Percentiles rank a stretch among this genome's conserved stretches.
Evolutionary conservation across 139 green algal genomes (phyloP).

Genomic region (Chlorella sorokiniana): DNA sequence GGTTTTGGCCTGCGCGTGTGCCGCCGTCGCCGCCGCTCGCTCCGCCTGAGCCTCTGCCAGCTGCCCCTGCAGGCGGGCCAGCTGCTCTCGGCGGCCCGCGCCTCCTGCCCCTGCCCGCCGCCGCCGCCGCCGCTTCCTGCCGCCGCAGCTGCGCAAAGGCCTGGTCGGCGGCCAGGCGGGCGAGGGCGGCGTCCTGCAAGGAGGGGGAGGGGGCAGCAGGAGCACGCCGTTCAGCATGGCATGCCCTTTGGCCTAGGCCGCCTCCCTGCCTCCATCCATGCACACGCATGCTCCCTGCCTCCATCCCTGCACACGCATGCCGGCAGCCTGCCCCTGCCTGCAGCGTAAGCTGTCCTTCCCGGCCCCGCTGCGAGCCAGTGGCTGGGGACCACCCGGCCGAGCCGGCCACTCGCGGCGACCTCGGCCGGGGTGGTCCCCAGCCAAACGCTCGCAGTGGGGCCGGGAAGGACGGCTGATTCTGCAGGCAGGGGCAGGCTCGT

Average conservation of each 20-base stretch:
- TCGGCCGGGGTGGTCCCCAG: too few species aligned
- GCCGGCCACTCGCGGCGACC: too few species aligned
- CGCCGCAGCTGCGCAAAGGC: neutral
- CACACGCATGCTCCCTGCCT: too few species aligned
- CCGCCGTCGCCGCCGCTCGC: neutral
- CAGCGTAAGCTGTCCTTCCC: neutral
- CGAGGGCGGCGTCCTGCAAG: neutral
- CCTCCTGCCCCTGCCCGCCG: neutral
- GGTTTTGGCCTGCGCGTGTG: neutral
- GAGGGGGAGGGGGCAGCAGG: neutral
- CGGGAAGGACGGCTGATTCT: neutral
- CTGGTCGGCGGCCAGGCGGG: neutral
- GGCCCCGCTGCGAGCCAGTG: too few species aligned
- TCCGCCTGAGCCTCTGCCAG: neutral
- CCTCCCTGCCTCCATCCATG: too few species aligned
- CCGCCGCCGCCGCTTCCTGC: neutral
- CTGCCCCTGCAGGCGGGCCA: neutral
- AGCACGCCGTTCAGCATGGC: neutral
- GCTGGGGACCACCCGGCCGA: too few species aligned
- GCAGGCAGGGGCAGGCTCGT: neutral
- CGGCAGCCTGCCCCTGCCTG: neutral
- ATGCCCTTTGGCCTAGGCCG: too few species aligned
- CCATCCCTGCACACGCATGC: too few species aligned
- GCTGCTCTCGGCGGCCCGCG: neutral
- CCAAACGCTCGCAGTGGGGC: too few species aligned